A percentile compares a stretch with the other conserved stretches of the same genome.
These are phyloP conservation scores for Kingdonia uniflora DNA, from an alignment of 164 flowering plant species.

Conservation along the genomic window DNA sequence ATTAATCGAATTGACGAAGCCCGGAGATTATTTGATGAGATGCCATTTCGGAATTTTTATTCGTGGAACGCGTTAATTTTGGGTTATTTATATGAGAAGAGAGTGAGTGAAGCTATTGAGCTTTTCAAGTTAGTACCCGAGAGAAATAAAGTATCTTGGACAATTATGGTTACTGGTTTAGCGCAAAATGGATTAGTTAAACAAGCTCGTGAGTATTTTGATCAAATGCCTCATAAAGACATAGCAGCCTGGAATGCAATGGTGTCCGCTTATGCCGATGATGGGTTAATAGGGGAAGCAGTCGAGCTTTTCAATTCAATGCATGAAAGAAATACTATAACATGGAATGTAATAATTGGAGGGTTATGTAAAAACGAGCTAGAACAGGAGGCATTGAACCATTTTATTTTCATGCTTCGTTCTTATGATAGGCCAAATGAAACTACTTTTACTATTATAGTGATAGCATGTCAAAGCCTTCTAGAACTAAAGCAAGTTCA, in stretches of 20 bases:
- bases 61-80: conserved; percentile 64
- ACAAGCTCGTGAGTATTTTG: conserved; percentile 36
- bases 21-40: conserved; percentile 39
- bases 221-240: conserved; percentile 45
- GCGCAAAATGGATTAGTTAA: conserved; percentile 28
- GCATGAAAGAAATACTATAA: conserved; percentile 28
- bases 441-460: conserved; percentile 29
- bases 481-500: conserved; percentile 36
- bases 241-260: conserved; percentile 60
- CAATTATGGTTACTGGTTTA: conserved; percentile 48
- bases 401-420: conserved; percentile 30
- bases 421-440: conserved; percentile 27
- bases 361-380: conserved; percentile 32
- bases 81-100: conserved; percentile 53
- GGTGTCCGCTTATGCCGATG: conserved; percentile 39
- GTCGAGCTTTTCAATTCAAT: conserved; percentile 31
- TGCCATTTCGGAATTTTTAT: conserved; percentile 40
- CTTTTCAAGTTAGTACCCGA: conserved; percentile 37
- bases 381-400: conserved; percentile 31
- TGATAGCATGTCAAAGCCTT: conserved; percentile 30
- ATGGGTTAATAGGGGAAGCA: conserved; percentile 37
- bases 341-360: conserved; percentile 52
- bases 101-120: conserved; percentile 41
- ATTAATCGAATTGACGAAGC: conserved; percentile 33
- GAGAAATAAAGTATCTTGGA: conserved; percentile 50